phyloP scores from a whole-genome alignment of 139 green algal genomes.

The Haematococcus sp. region DNA sequence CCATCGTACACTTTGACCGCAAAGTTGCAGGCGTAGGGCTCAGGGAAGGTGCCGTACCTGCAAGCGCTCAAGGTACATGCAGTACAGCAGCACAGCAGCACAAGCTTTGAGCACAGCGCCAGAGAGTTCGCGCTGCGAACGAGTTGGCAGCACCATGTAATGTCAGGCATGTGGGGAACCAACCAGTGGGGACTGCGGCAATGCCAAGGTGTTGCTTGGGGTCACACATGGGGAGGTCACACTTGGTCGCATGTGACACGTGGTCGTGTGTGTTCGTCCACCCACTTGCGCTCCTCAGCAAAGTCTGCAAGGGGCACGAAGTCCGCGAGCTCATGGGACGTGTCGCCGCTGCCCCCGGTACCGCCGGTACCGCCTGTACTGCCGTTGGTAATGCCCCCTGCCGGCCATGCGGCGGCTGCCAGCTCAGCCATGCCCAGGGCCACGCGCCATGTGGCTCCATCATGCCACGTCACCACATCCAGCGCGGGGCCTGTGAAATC shows the following conservation, averaged over 20 bases:
- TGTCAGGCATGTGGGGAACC: no score
- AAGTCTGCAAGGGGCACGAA: slow-evolving; percentile 64
- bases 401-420: no score
- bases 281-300: slow-evolving; percentile 21
- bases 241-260: no score
- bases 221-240: no score
- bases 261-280: no score
- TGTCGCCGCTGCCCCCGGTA: no score
- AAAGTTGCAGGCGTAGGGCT: slow-evolving; percentile 68
- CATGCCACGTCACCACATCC: slow-evolving; percentile 90
- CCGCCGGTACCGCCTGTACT: no score
- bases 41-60: slow-evolving; percentile 50
- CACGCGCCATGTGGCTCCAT: slow-evolving; percentile 71
- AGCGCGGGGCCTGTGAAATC: slow-evolving; percentile 61
- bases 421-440: slow-evolving; percentile 81
- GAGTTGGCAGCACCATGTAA: no score
- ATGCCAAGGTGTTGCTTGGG: no score
- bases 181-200: no score
- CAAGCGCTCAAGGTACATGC: neutral
- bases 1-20: slow-evolving; percentile 77
- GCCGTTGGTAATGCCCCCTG: no score
- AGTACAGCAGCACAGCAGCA: neutral
- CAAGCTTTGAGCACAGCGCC: neutral
- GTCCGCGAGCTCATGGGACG: slow-evolving; percentile 25
- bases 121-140: no score